Percentiles rank a stretch among this genome's conserved stretches.
Conservation (phyloP, 2,329 filamentous ascomycete genomes). For the Penicillium capsulatum region DNA sequence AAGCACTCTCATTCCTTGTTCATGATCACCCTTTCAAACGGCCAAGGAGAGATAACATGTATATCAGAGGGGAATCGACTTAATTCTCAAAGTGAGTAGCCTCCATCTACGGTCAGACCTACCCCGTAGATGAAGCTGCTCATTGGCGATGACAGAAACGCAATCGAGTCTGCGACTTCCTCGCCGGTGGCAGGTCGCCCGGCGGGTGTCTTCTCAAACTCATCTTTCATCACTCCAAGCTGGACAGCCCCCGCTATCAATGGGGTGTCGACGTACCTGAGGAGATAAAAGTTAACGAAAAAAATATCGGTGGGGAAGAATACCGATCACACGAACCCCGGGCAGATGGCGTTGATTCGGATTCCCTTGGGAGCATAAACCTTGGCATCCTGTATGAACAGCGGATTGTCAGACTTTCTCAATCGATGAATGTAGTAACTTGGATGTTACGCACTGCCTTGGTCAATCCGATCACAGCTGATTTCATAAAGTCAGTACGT, state of each 20-base stretch:
- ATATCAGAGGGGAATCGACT: too few species aligned
- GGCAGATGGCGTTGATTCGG: slow-evolving; percentile 58
- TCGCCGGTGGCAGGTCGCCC: slow-evolving; percentile 46
- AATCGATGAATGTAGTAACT: background rate
- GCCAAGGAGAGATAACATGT: too few species aligned
- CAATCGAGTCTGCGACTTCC: slow-evolving; percentile 52
- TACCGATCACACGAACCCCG: slow-evolving; percentile 43
- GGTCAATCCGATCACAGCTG: slow-evolving; percentile 20
- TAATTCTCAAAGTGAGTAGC: background rate
- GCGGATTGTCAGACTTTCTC: background rate
- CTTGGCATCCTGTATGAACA: slow-evolving; percentile 35
- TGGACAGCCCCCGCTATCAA: background rate
- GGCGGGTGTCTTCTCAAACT: slow-evolving; percentile 46
- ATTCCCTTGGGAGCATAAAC: slow-evolving; percentile 50
- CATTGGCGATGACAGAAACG: slow-evolving; percentile 51
- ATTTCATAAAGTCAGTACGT: slow-evolving; percentile 1
- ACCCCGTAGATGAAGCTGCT: slow-evolving; percentile 50
- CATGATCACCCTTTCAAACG: too few species aligned
- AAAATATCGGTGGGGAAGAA: too few species aligned
- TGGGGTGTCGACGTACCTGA: background rate
- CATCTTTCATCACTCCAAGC: slow-evolving; percentile 10
- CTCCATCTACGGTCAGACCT: background rate
- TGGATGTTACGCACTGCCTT: slow-evolving; percentile 9
- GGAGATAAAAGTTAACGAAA: slow-evolving; percentile 1
- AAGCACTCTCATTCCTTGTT: too few species aligned